These are phyloP conservation scores for Capsicum pubescens DNA, from an alignment of 257 asterid genomes.

Conservation along the genomic window DNA sequence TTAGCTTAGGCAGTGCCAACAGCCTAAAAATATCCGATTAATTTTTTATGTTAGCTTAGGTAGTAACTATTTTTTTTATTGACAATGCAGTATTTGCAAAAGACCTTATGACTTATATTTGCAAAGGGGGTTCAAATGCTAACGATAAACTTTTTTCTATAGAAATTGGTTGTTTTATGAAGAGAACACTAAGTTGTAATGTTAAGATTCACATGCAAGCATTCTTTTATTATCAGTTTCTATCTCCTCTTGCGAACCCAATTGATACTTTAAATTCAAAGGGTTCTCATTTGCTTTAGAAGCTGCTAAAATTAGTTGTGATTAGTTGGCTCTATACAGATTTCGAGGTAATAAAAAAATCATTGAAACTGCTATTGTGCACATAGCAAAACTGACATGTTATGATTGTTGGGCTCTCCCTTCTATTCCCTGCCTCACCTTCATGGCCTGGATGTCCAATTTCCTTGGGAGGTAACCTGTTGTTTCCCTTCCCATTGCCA, in stretches of 20 bases:
- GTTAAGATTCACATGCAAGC: too few relatives aligned
- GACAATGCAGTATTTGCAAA: slow-evolving; percentile 68
- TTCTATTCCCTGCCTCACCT: not conserved
- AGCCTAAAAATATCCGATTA: too few relatives aligned
- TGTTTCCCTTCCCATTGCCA: not conserved
- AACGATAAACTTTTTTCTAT: slow-evolving; percentile 47
- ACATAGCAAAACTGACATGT: not conserved
- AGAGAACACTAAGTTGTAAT: not conserved
- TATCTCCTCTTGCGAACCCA: too few relatives aligned
- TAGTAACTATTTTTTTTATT: slow-evolving; percentile 22
- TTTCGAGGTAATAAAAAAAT: not conserved
- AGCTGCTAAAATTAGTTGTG: too few relatives aligned
- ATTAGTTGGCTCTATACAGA: not conserved
- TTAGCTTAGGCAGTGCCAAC: too few relatives aligned
- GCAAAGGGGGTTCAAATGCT: slow-evolving; percentile 93
- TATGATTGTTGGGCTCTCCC: not conserved
- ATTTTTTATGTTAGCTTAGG: too few relatives aligned
- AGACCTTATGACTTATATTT: slow-evolving; percentile 81
- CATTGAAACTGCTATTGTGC: too few relatives aligned
- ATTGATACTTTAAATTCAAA: too few relatives aligned
- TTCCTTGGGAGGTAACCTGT: not conserved
- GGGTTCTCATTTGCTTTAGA: too few relatives aligned
- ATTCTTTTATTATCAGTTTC: too few relatives aligned
- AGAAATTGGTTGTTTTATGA: not conserved
- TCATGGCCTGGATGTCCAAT: not conserved